Conservation (phyloP, 164 flowering plant genomes). For the Buxus sempervirens region DNA sequence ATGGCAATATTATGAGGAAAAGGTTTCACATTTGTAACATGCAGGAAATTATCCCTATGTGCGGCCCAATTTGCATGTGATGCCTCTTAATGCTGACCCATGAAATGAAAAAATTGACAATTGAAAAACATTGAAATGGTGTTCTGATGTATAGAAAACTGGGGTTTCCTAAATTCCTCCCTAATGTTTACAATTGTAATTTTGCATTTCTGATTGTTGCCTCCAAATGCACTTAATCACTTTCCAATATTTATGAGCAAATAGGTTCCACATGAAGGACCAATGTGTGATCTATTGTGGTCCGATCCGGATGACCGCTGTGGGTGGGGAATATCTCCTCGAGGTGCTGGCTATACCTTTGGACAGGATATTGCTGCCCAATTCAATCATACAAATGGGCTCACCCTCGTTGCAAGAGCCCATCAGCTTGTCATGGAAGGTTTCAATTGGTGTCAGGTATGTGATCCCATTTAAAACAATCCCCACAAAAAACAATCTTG, state of each 20-base stretch:
- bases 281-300: slow-evolving; percentile 55
- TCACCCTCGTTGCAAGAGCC: slow-evolving; percentile 43
- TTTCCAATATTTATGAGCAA: slow-evolving; percentile 2
- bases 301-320: slow-evolving; percentile 50
- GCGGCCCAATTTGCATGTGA: too few relatives aligned
- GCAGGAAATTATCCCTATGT: too few relatives aligned
- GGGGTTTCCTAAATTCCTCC: too few relatives aligned
- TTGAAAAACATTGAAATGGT: too few relatives aligned
- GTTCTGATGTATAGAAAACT: too few relatives aligned
- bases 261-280: slow-evolving; percentile 54
- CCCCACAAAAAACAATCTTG: too few relatives aligned
- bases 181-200: too few relatives aligned
- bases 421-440: slow-evolving; percentile 69
- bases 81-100: too few relatives aligned
- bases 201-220: too few relatives aligned
- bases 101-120: too few relatives aligned
- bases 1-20: too few relatives aligned
- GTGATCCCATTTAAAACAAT: background rate
- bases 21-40: too few relatives aligned
- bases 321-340: slow-evolving; percentile 53
- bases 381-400: slow-evolving; percentile 48
- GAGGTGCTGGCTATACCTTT: slow-evolving; percentile 53
- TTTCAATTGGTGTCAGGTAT: slow-evolving; percentile 50
- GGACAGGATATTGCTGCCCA: slow-evolving; percentile 51
- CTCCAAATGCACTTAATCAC: background rate